Evolutionary conservation across 495 filamentous ascomycete species (phyloP).

Genomic region (Daldinia childiae): DNA sequence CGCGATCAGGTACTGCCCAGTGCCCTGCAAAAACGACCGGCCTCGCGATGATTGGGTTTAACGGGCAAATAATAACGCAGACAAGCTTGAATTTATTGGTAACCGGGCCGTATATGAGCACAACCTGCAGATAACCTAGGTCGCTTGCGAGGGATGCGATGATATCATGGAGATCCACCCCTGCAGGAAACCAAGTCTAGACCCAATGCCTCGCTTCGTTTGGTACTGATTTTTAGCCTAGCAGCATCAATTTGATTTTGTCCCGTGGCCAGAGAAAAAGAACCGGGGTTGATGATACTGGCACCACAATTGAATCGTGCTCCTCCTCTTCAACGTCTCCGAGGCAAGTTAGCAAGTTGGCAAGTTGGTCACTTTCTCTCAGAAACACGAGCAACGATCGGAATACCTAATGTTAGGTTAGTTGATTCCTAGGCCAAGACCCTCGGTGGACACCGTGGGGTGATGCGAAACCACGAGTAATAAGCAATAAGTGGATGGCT

Average conservation of each 20-base stretch:
- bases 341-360: not conserved
- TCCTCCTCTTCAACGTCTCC: conserved; percentile 12
- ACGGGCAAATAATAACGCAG: conserved; percentile 41
- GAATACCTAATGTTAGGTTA: conserved; percentile 6
- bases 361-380: conserved; percentile 8
- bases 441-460: conserved; percentile 1
- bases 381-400: not conserved
- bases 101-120: conserved; percentile 39
- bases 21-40: conserved; percentile 12
- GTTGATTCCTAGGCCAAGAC: conserved; percentile 5
- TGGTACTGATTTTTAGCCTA: conserved; percentile 29
- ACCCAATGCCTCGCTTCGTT: conserved; percentile 12
- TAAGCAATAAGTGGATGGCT: not conserved
- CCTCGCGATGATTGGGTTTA: conserved; percentile 18
- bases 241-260: conserved; percentile 17
- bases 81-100: conserved; percentile 26
- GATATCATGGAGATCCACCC: conserved; percentile 45
- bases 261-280: conserved; percentile 32
- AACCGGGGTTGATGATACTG: conserved; percentile 17
- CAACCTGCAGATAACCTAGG: conserved; percentile 32
- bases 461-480: conserved; percentile 2
- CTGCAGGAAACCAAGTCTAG: conserved; percentile 36
- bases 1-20: conserved; percentile 17
- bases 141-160: conserved; percentile 33
- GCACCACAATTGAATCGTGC: conserved; percentile 15